phyloP scores from a whole-genome alignment of 192 early-diverging fungal genomes.

The Phycomyces nitens region DNA sequence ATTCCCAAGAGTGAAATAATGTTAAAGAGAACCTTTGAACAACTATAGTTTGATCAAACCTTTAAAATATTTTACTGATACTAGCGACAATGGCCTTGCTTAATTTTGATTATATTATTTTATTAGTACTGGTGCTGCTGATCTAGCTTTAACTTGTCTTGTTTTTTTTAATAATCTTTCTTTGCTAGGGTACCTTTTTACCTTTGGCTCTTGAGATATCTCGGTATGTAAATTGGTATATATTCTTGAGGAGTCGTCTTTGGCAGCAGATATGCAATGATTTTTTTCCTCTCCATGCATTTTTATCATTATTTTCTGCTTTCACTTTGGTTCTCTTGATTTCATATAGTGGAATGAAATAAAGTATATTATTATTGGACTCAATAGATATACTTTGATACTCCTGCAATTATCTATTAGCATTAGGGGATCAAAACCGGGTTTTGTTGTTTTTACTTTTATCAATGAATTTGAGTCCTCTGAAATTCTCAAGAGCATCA shows the following conservation, averaged over 20 bases:
- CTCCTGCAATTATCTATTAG: conserved; percentile 8
- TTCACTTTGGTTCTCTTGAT: conserved; percentile 7
- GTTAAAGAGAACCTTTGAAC: no score
- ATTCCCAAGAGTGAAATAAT: conserved; percentile 6
- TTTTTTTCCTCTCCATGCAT: conserved; percentile 8
- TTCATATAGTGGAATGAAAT: conserved; percentile 6
- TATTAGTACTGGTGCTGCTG: no score
- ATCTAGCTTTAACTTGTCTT: conserved; percentile 2
- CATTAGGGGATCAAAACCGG: conserved; percentile 6
- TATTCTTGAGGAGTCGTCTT: conserved; percentile 4
- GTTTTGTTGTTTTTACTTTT: conserved; percentile 7
- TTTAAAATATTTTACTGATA: conserved; percentile 8
- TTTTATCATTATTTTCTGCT: neutral
- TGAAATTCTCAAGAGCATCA: conserved; percentile 2
- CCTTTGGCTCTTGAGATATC: conserved; percentile 3
- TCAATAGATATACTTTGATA: conserved; percentile 9
- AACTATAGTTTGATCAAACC: conserved; percentile 5
- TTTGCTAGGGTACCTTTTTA: neutral
- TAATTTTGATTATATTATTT: no score
- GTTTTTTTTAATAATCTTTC: neutral
- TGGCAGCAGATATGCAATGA: conserved; percentile 6
- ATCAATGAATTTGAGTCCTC: conserved; percentile 7
- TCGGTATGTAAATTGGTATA: conserved; percentile 1
- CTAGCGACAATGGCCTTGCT: neutral
- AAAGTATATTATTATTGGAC: conserved; percentile 4